Percentiles rank a stretch among this genome's conserved stretches.
Conservation (phyloP, 1,284 basidiomycete species). For the Ganoderma lucidum region DNA sequence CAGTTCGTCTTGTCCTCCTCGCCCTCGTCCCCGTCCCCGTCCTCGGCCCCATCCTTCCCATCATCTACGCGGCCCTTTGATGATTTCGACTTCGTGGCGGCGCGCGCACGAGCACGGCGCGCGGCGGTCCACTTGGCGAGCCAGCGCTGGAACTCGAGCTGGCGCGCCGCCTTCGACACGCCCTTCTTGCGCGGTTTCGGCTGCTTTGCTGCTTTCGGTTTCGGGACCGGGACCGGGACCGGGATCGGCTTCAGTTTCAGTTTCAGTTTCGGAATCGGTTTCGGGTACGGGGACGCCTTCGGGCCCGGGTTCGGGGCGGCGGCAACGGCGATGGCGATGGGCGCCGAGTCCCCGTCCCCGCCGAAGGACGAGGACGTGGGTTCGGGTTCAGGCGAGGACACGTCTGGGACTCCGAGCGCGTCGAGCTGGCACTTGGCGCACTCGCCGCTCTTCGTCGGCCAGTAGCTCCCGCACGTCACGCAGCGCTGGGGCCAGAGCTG, state of each 20-base stretch:
- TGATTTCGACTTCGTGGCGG: too few species aligned
- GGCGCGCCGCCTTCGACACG: conserved; percentile 20
- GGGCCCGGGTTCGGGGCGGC: too few species aligned
- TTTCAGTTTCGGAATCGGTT: too few species aligned
- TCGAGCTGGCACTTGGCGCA: conserved; percentile 6
- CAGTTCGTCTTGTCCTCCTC: conserved; percentile 14
- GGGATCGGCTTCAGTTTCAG: too few species aligned
- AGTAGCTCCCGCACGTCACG: conserved; percentile 1
- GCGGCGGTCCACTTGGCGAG: conserved; percentile 14
- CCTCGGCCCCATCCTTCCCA: not conserved
- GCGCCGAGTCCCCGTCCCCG: not conserved
- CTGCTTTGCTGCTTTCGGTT: not conserved
- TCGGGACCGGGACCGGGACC: not conserved
- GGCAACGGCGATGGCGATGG: too few species aligned
- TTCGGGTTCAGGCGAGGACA: not conserved
- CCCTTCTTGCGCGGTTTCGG: conserved; percentile 7
- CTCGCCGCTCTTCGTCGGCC: not conserved
- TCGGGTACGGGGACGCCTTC: too few species aligned
- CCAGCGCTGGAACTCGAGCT: conserved; percentile 22
- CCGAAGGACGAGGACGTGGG: not conserved
- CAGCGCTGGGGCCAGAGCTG: not conserved
- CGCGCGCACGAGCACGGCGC: not conserved
- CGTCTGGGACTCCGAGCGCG: not conserved
- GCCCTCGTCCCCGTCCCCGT: not conserved
- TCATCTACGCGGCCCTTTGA: too few species aligned